These are phyloP conservation scores for Xylaria intraflava DNA, from an alignment of 495 filamentous ascomycete species.

Conservation along the genomic window DNA sequence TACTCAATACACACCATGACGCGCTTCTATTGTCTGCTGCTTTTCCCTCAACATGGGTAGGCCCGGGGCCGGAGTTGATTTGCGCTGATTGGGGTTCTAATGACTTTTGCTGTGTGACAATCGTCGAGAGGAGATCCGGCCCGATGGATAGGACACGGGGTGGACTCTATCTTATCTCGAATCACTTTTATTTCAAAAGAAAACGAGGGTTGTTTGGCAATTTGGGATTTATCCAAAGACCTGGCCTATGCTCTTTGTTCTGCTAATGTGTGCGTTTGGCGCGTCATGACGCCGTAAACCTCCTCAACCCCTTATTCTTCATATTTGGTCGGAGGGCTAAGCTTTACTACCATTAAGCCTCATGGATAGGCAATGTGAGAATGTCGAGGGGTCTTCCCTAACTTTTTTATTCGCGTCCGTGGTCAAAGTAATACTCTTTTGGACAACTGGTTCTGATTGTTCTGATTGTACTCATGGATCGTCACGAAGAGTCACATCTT, in stretches of 20 bases:
- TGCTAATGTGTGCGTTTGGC: neutral
- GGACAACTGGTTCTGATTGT: neutral
- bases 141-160: neutral
- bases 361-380: neutral
- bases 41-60: slow-evolving; percentile 6
- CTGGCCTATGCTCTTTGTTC: neutral
- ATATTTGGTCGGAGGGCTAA: neutral
- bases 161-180: neutral
- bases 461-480: no score
- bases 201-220: neutral
- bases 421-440: neutral
- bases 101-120: slow-evolving; percentile 1
- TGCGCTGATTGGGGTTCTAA: slow-evolving; percentile 2
- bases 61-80: slow-evolving; percentile 6
- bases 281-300: neutral
- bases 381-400: neutral
- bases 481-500: neutral
- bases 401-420: no score
- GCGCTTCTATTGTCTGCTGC: slow-evolving; percentile 16
- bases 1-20: slow-evolving; percentile 25
- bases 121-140: neutral
- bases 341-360: neutral
- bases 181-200: neutral
- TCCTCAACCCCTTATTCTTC: neutral
- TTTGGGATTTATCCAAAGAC: neutral